Percentiles rank a stretch among this genome's conserved stretches.
Evolutionary conservation across 2,329 filamentous ascomycete species (phyloP).

Genomic region (Sphaerulina vaccinii): DNA sequence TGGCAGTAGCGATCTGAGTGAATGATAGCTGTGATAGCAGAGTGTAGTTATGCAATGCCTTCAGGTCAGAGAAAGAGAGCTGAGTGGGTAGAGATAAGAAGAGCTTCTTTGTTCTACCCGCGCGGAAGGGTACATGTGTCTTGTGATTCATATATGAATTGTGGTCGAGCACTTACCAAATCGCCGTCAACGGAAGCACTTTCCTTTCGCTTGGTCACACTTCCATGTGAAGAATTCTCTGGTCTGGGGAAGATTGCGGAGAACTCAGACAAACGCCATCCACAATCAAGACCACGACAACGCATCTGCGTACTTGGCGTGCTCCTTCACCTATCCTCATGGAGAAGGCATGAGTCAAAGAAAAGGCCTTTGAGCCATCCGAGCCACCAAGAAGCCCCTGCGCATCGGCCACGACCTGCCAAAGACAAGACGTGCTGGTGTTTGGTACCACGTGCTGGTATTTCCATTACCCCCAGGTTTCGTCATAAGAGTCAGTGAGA

Average conservation of each 20-base stretch:
- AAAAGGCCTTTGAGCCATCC: conserved; percentile 1
- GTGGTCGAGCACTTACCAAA: not conserved
- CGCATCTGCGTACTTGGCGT: conserved; percentile 8
- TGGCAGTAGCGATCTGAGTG: conserved; percentile 14
- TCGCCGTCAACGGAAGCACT: conserved; percentile 5
- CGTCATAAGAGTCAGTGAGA: conserved; percentile 5
- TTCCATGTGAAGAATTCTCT: conserved; percentile 12
- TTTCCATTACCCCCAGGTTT: conserved; percentile 16
- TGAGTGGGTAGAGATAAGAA: conserved; percentile 26
- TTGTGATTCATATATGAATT: conserved; percentile 11
- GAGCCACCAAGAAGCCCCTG: not conserved
- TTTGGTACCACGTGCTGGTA: conserved; percentile 13
- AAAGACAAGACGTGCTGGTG: too few relatives aligned
- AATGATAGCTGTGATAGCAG: conserved; percentile 9
- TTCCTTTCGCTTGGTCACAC: not conserved
- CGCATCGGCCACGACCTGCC: too few relatives aligned
- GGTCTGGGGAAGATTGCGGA: conserved; percentile 15
- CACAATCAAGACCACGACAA: conserved; percentile 1
- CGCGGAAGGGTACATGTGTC: conserved; percentile 1
- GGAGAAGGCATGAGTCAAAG: conserved; percentile 14
- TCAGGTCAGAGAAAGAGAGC: conserved; percentile 20
- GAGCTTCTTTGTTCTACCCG: conserved; percentile 12
- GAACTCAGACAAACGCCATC: conserved; percentile 10
- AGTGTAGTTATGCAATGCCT: conserved; percentile 10
- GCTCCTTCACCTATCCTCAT: conserved; percentile 9